Base-by-base conservation (phyloP, 768 basidiomycete genomes). In the Xerocomellus chrysenteron region DNA sequence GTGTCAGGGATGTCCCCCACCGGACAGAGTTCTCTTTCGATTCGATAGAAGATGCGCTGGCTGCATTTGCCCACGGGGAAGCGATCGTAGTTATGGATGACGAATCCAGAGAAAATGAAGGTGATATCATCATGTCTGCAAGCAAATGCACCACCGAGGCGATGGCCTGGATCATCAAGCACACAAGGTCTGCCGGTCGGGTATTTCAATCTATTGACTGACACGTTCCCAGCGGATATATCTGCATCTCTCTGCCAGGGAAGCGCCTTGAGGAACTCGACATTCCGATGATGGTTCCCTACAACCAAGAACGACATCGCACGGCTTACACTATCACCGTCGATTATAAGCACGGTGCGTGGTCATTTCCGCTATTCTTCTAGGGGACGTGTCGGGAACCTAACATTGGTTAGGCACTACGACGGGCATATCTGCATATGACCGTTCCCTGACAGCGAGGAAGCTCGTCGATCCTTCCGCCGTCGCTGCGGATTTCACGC, bases 141-240 rank as follows among this genome's bases (percentile, higher is more conserved):
- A 79, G 80, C 26, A 82, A 85, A 50, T 86, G 92, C 62, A 93
- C 94, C 39, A 92, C 93, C 2, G 92, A 98, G 73, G 92, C 94
- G 68, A 98, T 99, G 97, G 96, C 97, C 1, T 99, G 93, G 93
- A 90, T 99, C 83, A 94, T 99, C 70, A 89, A 90, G 68, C 87
- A 95, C 70, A 92, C 94, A 0, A 97, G 94, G 96, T 95, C 50
- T 56, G 83, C 72, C 16, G 24, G 32, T 39, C 30, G 7, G 14
- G 9, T n/a, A 13, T 42, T 13, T 42, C 32, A 16, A 19, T 42
- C 17, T 35, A 24, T 52, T 11, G 36, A 47, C 56, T 65, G 60
- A 69, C 53, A 46, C 54, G 32, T 33, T 42, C 56, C 36, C 66
- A 98, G 97, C 67, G 96, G 97, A 1, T 98, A 91, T 75, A 87